Conservation (phyloP, 1,284 basidiomycete genomes). For the Ganoderma leucocontextum region DNA sequence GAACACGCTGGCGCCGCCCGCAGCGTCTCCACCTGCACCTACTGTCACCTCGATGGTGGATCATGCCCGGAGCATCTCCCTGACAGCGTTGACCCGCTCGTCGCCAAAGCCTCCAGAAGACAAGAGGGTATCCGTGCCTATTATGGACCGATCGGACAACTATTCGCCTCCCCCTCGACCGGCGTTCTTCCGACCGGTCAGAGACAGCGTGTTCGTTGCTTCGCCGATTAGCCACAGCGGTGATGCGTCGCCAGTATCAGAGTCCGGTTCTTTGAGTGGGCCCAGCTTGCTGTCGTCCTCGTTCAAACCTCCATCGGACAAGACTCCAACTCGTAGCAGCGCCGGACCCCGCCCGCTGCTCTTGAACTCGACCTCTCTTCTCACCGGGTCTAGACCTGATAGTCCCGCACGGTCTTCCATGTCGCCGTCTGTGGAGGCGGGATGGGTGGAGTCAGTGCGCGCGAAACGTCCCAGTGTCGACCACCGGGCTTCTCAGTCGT, state of each 20-base stretch:
- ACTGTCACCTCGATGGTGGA: conserved; percentile 25
- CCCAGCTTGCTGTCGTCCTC: conserved; percentile 49
- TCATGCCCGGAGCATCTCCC: conserved; percentile 32
- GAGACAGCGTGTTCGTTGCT: conserved; percentile 59
- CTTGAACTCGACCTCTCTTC: conserved; percentile 55
- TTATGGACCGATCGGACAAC: conserved; percentile 46
- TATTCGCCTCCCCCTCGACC: conserved; percentile 68
- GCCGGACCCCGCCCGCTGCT: conserved; percentile 62
- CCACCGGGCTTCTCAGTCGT: conserved; percentile 65
- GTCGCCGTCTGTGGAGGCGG: conserved; percentile 41
- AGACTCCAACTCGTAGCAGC: conserved; percentile 34
- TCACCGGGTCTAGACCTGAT: conserved; percentile 41
- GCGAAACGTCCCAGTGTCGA: conserved; percentile 47
- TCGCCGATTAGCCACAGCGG: conserved; percentile 50
- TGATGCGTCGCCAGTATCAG: conserved; percentile 46
- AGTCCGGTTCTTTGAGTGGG: conserved; percentile 41
- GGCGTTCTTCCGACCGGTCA: conserved; percentile 61
- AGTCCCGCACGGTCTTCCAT: conserved; percentile 49
- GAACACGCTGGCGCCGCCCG: conserved; percentile 26
- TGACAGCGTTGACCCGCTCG: conserved; percentile 22
- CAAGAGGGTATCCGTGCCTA: conserved; percentile 54
- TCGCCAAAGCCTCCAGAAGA: conserved; percentile 30
- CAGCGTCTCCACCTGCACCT: conserved; percentile 24
- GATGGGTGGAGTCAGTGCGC: conserved; percentile 62
- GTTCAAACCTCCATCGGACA: conserved; percentile 27